phyloP scores from a whole-genome alignment of 2,329 filamentous ascomycete species.

The Diaporthe sp. region DNA sequence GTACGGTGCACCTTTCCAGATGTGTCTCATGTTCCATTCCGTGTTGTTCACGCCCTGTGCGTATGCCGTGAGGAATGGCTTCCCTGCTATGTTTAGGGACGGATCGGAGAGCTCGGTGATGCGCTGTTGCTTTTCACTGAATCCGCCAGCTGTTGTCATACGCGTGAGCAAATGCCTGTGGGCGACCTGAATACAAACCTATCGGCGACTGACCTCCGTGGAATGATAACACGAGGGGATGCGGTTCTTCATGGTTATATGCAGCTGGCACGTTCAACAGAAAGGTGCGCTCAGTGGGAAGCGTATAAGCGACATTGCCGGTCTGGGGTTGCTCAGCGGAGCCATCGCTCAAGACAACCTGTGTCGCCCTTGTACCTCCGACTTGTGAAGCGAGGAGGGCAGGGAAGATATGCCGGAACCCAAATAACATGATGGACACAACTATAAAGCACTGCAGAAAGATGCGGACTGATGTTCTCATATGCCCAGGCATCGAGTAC shows the following conservation, averaged over 20 bases:
- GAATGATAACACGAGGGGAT: slow-evolving; percentile 43
- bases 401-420: neutral
- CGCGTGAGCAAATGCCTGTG: neutral
- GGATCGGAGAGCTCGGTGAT: slow-evolving; percentile 45
- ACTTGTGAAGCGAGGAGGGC: slow-evolving; percentile 7
- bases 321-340: slow-evolving; percentile 18
- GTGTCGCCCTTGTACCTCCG: neutral
- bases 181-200: neutral
- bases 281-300: slow-evolving; percentile 43
- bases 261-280: slow-evolving; percentile 42
- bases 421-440: neutral
- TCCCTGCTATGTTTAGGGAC: slow-evolving; percentile 42
- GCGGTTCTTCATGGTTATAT: slow-evolving; percentile 39
- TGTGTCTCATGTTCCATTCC: slow-evolving; percentile 43
- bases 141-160: slow-evolving; percentile 40
- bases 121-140: slow-evolving; percentile 44
- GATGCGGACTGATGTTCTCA: neutral
- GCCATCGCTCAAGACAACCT: neutral
- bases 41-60: slow-evolving; percentile 45
- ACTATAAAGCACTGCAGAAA: neutral
- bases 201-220: slow-evolving; percentile 41
- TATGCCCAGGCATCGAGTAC: neutral
- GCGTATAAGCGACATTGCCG: slow-evolving; percentile 42
- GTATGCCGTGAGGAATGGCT: slow-evolving; percentile 44
- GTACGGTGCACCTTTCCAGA: slow-evolving; percentile 45